Evolutionary conservation across 805 yeast genomes (phyloP).

Genomic region (Schizosaccharomyces pombe): DNA sequence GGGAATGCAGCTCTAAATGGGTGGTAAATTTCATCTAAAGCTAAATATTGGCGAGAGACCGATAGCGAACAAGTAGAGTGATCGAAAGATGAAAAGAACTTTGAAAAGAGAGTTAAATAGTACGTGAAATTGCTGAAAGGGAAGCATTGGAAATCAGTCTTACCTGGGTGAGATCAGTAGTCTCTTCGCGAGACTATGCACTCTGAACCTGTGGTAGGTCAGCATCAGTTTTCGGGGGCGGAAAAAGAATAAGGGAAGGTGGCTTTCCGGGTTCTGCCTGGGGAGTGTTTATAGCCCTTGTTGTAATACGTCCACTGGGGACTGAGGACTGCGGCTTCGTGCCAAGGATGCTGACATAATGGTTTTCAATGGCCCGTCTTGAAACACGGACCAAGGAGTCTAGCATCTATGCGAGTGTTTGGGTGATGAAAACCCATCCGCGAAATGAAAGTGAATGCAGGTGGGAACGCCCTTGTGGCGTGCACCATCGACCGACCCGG

Average conservation of each 20-base stretch:
- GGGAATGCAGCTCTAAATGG: slow-evolving; percentile 23
- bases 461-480: slow-evolving; percentile 17
- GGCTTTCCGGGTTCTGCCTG: slow-evolving; percentile 12
- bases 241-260: slow-evolving; percentile 18
- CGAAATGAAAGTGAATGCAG: slow-evolving; percentile 21
- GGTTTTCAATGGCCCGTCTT: slow-evolving; percentile 19
- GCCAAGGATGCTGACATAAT: slow-evolving; percentile 20
- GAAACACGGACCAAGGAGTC: slow-evolving; percentile 24
- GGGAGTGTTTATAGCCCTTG: slow-evolving; percentile 12
- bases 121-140: slow-evolving; percentile 25
- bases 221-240: slow-evolving; percentile 20
- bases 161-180: slow-evolving; percentile 12
- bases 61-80: slow-evolving; percentile 26
- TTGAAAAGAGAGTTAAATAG: slow-evolving; percentile 24
- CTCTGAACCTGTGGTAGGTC: slow-evolving; percentile 12
- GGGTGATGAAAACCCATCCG: slow-evolving; percentile 21
- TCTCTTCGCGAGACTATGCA: slow-evolving; percentile 16
- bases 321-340: slow-evolving; percentile 18
- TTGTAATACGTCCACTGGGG: slow-evolving; percentile 6
- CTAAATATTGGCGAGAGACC: slow-evolving; percentile 26
- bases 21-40: slow-evolving; percentile 22
- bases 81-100: slow-evolving; percentile 25
- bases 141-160: slow-evolving; percentile 22
- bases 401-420: slow-evolving; percentile 22
- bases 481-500: slow-evolving; percentile 22